Conservation (phyloP, 176 grass and related monocot species). For the Neostapfia colusana region DNA sequence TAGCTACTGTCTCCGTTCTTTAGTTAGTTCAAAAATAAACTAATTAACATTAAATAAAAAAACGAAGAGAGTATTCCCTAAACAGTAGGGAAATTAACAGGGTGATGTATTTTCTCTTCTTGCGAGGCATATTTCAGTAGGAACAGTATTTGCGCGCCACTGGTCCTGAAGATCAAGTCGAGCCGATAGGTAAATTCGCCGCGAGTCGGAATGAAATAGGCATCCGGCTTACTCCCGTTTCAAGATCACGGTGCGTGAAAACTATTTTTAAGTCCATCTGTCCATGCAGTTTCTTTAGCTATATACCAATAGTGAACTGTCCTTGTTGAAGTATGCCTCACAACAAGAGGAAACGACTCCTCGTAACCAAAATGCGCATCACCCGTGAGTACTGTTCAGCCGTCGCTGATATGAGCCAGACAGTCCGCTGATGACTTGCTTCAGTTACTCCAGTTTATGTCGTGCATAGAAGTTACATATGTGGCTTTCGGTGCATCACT, state of each 20-base stretch:
- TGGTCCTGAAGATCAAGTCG: not conserved
- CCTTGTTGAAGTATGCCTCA: conserved; percentile 7
- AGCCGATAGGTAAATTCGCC: not conserved
- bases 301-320: not conserved
- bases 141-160: not conserved
- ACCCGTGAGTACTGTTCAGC: not conserved
- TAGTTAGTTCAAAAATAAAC: no score
- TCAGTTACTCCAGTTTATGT: not conserved
- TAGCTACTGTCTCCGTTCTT: no score
- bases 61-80: no score
- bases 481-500: not conserved
- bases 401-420: not conserved
- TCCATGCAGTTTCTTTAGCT: not conserved
- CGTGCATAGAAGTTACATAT: not conserved
- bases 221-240: not conserved
- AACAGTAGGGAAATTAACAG: not conserved
- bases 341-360: conserved; percentile 16
- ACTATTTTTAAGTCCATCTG: not conserved
- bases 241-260: not conserved
- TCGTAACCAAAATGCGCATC: not conserved
- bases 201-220: not conserved
- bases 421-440: not conserved
- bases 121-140: not conserved
- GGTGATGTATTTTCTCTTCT: no score
- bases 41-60: no score